These are phyloP conservation scores for Fusarium tuaranense DNA, from an alignment of 2,329 filamentous ascomycete genomes.

Conservation along the genomic window DNA sequence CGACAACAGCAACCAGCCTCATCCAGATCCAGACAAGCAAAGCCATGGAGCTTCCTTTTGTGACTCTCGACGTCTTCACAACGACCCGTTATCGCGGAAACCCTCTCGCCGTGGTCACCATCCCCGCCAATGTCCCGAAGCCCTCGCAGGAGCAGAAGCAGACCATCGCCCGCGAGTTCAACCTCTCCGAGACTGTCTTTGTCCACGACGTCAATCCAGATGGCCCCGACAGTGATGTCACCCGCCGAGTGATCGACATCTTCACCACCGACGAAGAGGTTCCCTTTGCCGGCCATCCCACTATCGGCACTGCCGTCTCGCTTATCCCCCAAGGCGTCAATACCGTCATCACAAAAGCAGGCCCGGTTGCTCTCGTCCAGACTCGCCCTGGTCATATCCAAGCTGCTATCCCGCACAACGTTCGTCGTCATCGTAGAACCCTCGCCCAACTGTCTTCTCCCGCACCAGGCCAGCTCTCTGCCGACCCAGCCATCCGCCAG, in stretches of 20 bases:
- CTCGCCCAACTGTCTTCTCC: constrained; percentile 49
- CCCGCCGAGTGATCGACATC: constrained; percentile 64
- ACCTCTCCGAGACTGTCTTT: constrained; percentile 73
- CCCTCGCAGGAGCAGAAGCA: constrained; percentile 67
- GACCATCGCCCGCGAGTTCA: constrained; percentile 71
- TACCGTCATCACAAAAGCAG: constrained; percentile 66
- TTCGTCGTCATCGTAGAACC: constrained; percentile 67
- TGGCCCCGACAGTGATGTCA: constrained; percentile 43
- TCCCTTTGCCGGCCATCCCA: constrained; percentile 73
- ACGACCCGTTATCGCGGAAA: constrained; percentile 65
- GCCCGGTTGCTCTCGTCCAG: constrained; percentile 61
- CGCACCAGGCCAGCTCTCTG: constrained; percentile 43
- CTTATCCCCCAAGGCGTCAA: constrained; percentile 55
- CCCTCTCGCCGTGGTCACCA: constrained; percentile 69
- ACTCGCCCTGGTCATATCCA: constrained; percentile 60
- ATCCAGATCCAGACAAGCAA: constrained; percentile 2
- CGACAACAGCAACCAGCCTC: background rate
- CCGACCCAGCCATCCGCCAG: constrained; percentile 45
- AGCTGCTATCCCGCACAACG: constrained; percentile 75
- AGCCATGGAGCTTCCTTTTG: constrained; percentile 58
- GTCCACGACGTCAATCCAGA: constrained; percentile 60
- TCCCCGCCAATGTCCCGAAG: constrained; percentile 55
- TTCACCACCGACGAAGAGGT: constrained; percentile 67
- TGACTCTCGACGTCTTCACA: constrained; percentile 71
- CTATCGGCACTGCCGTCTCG: constrained; percentile 67